Conservation (phyloP, 2,329 filamentous ascomycete species). For the Epichloe amarillans region DNA sequence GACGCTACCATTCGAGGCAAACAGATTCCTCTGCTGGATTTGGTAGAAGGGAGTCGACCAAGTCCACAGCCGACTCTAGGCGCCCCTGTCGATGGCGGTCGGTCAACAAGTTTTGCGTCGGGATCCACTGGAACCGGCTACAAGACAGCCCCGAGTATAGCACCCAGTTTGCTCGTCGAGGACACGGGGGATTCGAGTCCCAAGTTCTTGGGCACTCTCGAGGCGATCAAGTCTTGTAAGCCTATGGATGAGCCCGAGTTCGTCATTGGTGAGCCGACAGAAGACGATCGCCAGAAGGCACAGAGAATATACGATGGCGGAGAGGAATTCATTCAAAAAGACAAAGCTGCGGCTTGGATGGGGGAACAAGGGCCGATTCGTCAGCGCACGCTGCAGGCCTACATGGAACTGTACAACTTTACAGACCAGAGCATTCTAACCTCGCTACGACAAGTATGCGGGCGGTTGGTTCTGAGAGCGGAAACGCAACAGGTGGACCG, state of each 20-base stretch:
- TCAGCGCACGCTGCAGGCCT: conserved; percentile 53
- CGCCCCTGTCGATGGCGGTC: conserved; percentile 28
- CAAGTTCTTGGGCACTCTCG: conserved; percentile 18
- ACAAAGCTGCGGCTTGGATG: conserved; percentile 76
- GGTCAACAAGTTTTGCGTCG: conserved; percentile 21
- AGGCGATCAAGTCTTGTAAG: conserved; percentile 21
- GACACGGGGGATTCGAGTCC: conserved; percentile 25
- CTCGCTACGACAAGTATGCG: conserved; percentile 68
- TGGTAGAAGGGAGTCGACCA: conserved; percentile 17
- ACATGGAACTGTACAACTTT: conserved; percentile 90
- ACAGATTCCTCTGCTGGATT: conserved; percentile 11
- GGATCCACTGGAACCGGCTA: conserved; percentile 26
- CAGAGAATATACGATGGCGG: conserved; percentile 72
- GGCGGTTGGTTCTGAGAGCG: conserved; percentile 67
- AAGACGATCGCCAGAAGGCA: conserved; percentile 65
- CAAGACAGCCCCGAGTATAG: conserved; percentile 28
- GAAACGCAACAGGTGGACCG: conserved; percentile 96
- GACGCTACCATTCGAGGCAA: conserved; percentile 17
- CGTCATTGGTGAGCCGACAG: conserved; percentile 43
- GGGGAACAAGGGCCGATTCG: conserved; percentile 57
- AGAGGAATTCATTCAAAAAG: conserved; percentile 67
- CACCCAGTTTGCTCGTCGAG: conserved; percentile 33
- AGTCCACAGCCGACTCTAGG: conserved; percentile 19
- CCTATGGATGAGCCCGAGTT: conserved; percentile 46
- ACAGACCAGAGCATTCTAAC: conserved; percentile 64